Evolutionary conservation across 1,284 basidiomycete genomes (phyloP).

Genomic region (Cutaneotrichosporon mucoides): DNA sequence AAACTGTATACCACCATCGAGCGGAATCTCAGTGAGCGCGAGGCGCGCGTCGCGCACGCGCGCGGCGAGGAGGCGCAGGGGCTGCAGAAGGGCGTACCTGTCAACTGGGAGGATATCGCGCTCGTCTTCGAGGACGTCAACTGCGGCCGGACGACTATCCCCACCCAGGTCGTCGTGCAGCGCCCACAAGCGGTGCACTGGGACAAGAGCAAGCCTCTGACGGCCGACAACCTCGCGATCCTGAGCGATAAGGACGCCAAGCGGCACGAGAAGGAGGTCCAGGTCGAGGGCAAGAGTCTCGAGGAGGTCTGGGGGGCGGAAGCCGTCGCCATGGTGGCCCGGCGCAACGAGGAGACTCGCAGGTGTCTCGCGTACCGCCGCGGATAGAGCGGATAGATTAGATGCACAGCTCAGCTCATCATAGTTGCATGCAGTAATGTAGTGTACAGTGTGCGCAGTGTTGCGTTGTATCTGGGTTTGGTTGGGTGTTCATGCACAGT

Average conservation of each 20-base stretch:
- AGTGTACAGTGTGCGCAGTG: too few species aligned
- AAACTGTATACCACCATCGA: constrained; percentile 81
- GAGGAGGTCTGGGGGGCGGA: constrained; percentile 64
- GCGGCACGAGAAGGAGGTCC: constrained; percentile 60
- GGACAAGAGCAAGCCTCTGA: constrained; percentile 63
- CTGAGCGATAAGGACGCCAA: constrained; percentile 71
- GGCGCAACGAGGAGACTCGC: constrained; percentile 53
- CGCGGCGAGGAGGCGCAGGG: constrained; percentile 51
- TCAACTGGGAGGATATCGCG: constrained; percentile 74
- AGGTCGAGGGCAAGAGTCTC: constrained; percentile 49
- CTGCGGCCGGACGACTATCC: constrained; percentile 71
- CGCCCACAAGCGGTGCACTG: constrained; percentile 59
- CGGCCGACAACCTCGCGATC: constrained; percentile 72
- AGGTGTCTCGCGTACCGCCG: constrained; percentile 47
- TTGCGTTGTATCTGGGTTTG: too few species aligned
- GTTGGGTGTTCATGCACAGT: too few species aligned
- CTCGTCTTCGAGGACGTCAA: constrained; percentile 83
- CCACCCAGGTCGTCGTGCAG: constrained; percentile 67
- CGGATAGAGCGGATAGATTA: constrained; percentile 10
- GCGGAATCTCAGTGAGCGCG: constrained; percentile 67
- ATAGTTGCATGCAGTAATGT: too few species aligned
- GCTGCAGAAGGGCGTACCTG: constrained; percentile 25
- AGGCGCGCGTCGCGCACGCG: constrained; percentile 53
- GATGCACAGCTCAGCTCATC: too few species aligned
- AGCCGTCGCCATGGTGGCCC: constrained; percentile 55